Base-by-base conservation (phyloP, 2,329 filamentous ascomycete species). In the Fusarium sublunatum region DNA sequence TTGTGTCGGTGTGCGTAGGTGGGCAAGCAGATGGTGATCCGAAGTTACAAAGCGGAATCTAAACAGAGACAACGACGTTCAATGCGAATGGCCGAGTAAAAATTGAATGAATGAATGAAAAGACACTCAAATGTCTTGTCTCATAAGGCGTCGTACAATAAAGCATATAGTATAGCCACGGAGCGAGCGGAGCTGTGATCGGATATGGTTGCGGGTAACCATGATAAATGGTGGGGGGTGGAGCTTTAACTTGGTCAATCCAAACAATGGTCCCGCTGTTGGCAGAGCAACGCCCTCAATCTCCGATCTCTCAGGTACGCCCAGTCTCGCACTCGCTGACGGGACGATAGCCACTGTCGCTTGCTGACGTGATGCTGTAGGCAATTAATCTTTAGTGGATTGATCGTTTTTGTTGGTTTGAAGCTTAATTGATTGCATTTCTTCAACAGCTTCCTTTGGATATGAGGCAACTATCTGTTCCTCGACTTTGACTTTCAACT, bases 231-330 rank as follows among this genome's bases (percentile, higher is more conserved):
- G 61, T 61, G 61, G 62, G 59, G 57, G 60, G 22, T 31, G 42
- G 34, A 50, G 52, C 42, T 53, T 42, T 48, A 46, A 25, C 53
- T 13, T 34, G 47, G 41, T 49, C 28, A 47, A 54, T 32, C 62
- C 48, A 65, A 65, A 66, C 62, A 65, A 65, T 64, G 66, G 58
- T 65, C 34, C 52, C n/a, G 26, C n/a, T 12, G 62, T 65, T 65
- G 62, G 55, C 62, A 50, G 45, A 19, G 39, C 62, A 65, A 65
- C 62, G 11, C n/a, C 6, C 8, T 28, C 11, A 8, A 32, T 53
- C 45, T 40, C 15, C 52, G 58, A 32, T 57, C 58, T 28, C 34
- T 45, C 49, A 47, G 48, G 45, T 48, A 54, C 49, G 53, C 50
- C 50, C 13, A 29, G 59, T 48, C 60, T 51, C 25, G 57, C 38